Conservation (phyloP, 2,329 filamentous ascomycete species). For the Diaporthe longicolla region DNA sequence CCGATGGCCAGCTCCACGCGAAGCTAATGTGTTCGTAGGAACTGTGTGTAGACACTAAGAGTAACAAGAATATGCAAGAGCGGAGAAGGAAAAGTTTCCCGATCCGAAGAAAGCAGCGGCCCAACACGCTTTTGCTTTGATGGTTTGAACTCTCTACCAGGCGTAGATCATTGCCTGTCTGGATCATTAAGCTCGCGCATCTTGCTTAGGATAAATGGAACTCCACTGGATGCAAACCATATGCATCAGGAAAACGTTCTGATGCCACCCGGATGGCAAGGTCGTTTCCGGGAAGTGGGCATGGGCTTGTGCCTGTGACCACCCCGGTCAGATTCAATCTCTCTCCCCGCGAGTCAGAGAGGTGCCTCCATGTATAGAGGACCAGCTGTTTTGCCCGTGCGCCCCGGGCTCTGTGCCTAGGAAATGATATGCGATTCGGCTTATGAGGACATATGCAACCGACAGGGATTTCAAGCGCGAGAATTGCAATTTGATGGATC, state of each 20-base stretch:
- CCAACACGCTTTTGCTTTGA: background rate
- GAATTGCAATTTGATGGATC: background rate
- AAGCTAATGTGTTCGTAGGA: background rate
- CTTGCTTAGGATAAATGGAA: constrained; percentile 10
- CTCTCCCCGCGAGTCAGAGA: constrained; percentile 27
- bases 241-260: background rate
- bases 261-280: background rate
- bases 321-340: background rate
- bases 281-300: constrained; percentile 13
- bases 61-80: background rate
- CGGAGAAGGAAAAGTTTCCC: background rate
- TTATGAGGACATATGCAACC: background rate
- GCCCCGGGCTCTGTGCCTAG: background rate
- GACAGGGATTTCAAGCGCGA: background rate
- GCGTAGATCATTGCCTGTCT: constrained; percentile 11
- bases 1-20: background rate
- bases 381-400: constrained; percentile 7
- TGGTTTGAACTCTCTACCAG: background rate
- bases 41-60: background rate
- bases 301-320: background rate
- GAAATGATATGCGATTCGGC: constrained; percentile 15
- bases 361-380: background rate
- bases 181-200: background rate
- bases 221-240: constrained; percentile 18
- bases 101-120: background rate